Conservation (phyloP, 1,284 basidiomycete genomes). For the Puccinia triticina region DNA sequence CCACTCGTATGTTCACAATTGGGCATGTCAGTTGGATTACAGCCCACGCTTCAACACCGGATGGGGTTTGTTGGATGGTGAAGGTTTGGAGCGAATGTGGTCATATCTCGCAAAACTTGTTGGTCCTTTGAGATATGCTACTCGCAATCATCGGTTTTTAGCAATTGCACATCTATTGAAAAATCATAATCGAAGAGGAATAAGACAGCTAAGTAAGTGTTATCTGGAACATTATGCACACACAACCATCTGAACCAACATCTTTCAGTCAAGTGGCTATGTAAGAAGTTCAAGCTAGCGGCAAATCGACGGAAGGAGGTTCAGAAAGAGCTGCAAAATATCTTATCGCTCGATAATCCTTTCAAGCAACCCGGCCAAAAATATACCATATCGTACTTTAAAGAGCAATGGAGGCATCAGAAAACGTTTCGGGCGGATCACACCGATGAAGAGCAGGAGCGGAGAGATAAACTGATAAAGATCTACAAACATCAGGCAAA, state of each 20-base stretch:
- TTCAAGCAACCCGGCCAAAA: neutral
- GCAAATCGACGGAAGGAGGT: neutral
- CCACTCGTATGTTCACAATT: constrained; percentile 4
- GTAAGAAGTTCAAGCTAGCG: neutral
- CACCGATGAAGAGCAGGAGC: neutral
- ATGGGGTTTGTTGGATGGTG: neutral
- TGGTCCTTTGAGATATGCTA: neutral
- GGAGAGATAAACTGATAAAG: neutral
- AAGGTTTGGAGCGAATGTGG: constrained; percentile 8
- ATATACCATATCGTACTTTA: neutral
- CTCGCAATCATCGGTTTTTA: neutral
- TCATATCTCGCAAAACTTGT: neutral
- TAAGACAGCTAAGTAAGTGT: neutral
- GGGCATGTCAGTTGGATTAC: constrained; percentile 1
- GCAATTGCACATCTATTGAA: neutral
- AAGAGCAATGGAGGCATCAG: neutral
- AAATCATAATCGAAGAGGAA: neutral
- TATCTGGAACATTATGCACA: neutral
- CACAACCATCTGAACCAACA: neutral
- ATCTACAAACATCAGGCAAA: neutral
- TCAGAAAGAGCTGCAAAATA: neutral
- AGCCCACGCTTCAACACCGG: neutral
- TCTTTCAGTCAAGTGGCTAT: neutral
- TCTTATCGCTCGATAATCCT: neutral
- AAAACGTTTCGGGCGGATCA: neutral